Conservation (phyloP, 108 stramenopile species). For the Pseudonitzschia multiseries region DNA sequence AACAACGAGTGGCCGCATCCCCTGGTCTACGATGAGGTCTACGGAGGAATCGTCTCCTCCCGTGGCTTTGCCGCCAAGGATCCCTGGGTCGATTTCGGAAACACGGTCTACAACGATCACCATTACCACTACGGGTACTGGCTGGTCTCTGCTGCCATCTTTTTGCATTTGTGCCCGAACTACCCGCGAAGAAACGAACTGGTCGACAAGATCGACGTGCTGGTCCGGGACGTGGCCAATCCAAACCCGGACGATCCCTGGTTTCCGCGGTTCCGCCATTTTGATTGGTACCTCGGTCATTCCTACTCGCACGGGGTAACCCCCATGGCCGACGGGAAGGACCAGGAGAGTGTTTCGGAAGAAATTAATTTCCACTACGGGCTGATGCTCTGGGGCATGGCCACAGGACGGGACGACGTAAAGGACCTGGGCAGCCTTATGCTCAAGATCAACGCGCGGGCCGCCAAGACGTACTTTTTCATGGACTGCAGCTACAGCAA, state of each 20-base stretch:
- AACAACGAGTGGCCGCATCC: background rate
- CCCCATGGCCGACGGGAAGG: slow-evolving; percentile 14
- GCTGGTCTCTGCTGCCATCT: background rate
- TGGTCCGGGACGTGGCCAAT: slow-evolving; percentile 13
- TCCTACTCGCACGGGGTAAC: slow-evolving; percentile 14
- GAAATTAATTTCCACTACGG: slow-evolving; percentile 18
- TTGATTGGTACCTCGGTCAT: slow-evolving; percentile 16
- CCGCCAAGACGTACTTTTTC: background rate
- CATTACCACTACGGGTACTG: slow-evolving; percentile 22
- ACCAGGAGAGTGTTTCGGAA: slow-evolving; percentile 18
- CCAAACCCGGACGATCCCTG: slow-evolving; percentile 12
- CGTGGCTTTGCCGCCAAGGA: background rate
- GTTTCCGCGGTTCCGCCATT: slow-evolving; percentile 18
- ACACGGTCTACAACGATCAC: slow-evolving; percentile 18
- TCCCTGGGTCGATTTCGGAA: background rate
- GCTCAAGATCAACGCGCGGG: slow-evolving; percentile 3
- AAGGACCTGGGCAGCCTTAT: slow-evolving; percentile 1
- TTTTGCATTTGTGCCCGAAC: background rate
- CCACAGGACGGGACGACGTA: background rate
- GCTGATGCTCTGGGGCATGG: slow-evolving; percentile 12
- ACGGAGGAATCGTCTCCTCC: slow-evolving; percentile 1
- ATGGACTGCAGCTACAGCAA: background rate
- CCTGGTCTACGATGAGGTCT: slow-evolving; percentile 6
- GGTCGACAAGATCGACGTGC: background rate
- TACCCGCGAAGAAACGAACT: background rate